phyloP scores from a whole-genome alignment of 768 basidiomycete genomes.

The Suillus spraguei region DNA sequence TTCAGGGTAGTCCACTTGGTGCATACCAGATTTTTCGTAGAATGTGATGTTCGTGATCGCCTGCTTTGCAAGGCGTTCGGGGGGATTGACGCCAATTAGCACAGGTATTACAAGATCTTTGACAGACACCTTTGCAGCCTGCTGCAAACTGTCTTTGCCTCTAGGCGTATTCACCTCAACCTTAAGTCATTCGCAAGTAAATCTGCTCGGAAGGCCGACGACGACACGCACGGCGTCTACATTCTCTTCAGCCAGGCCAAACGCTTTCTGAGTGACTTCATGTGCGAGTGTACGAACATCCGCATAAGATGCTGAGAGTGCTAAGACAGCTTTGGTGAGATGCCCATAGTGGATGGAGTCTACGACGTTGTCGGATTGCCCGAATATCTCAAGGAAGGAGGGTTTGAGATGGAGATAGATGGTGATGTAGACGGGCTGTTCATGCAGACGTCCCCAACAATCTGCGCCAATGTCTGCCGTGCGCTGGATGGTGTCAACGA shows the following conservation, averaged over 20 bases:
- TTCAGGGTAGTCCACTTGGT: constrained; percentile 39
- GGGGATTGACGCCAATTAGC: no score
- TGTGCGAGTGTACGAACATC: constrained; percentile 25
- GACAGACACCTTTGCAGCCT: no score
- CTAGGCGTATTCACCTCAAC: no score
- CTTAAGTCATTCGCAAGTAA: no score
- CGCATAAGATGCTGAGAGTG: no score
- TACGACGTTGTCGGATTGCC: constrained; percentile 49
- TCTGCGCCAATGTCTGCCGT: constrained; percentile 48
- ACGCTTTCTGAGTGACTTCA: constrained; percentile 39
- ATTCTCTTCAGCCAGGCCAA: constrained; percentile 39
- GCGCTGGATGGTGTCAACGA: constrained; percentile 45
- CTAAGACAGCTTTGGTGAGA: no score
- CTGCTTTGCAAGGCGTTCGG: no score
- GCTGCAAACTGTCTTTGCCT: no score
- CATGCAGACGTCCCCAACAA: constrained; percentile 48
- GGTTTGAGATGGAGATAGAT: constrained; percentile 45
- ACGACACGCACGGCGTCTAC: constrained; percentile 41
- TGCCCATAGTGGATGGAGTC: constrained; percentile 37
- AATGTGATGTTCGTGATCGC: constrained; percentile 55
- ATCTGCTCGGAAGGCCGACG: constrained; percentile 51
- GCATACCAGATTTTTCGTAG: constrained; percentile 29
- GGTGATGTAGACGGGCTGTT: constrained; percentile 54
- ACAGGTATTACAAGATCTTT: constrained; percentile 22
- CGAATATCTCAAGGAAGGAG: constrained; percentile 22